Evolutionary conservation across 2,329 filamentous ascomycete genomes (phyloP), one percentile per base, ranked within the genome.

Genomic region (Mycosphaerella arachidis): DNA sequence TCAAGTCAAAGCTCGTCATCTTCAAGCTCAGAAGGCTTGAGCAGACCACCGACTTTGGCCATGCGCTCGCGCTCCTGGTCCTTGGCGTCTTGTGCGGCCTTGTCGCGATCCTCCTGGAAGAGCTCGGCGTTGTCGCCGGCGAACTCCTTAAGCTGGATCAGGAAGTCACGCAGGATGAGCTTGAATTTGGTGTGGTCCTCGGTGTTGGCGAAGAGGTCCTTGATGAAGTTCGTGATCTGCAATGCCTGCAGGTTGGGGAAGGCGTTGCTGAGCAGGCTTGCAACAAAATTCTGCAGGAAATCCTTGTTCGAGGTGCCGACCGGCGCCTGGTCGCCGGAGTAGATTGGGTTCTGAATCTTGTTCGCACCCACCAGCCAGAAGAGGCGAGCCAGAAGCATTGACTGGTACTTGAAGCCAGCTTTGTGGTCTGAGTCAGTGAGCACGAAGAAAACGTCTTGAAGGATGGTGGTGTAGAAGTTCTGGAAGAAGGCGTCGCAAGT

Each of bases 401-500:
- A 92, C 78, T 99, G 94, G 8, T 92, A 94, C 82, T 99, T 99
- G 82, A 99, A 99, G 0, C 94, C 94, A 62, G 94, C 94, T 81
- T 99, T 99, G 83, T 99, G 94, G 70, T 99, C 94, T 62, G 89
- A 93, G 72, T 99, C 94, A 0, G 94, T 97, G 55, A 99, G 84
- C 46, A 99, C 94, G 71, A 97, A 99, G 82, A 99, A 96, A 13
- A 99, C 92, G 70, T 99, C 94, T 76, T 99, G 94, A 54, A 99
- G 81, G 66, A 99, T 97, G 1, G 90, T 87, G 56, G 96, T 87
- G 76, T 94, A 99, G 80, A 97, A 99, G 73, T 92, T 92, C 76
- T 95, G 92, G 86, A 99, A 99, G 82, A 99, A 99, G 46, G 91
- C 87, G 68, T 92, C 95, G 65, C 92, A 90, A 0, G 92, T 97